phyloP scores from a whole-genome alignment of 305 asterid genomes.

The Fraxinus nigra region DNA sequence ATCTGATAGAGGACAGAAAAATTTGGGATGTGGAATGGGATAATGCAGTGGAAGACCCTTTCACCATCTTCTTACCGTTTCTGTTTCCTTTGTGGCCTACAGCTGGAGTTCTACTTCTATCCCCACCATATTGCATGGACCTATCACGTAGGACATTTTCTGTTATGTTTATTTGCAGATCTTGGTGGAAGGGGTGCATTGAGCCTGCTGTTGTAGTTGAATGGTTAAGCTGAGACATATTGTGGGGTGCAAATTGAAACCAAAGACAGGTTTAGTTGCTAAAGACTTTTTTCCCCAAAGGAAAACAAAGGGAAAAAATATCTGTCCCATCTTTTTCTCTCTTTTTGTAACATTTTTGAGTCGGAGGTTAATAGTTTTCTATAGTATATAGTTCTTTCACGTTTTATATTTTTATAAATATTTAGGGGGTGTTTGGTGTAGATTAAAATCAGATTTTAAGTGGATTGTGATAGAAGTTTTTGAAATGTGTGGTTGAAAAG shows the following conservation, averaged over 20 bases:
- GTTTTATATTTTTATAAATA: slow-evolving; percentile 11
- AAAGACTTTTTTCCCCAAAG: not conserved
- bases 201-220: not conserved
- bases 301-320: not conserved
- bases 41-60: not conserved
- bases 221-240: not conserved
- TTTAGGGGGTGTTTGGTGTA: not conserved
- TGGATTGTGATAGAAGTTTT: too few relatives aligned
- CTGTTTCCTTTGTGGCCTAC: not conserved
- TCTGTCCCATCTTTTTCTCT: not conserved
- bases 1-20: not conserved
- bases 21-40: not conserved
- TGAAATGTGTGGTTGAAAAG: too few relatives aligned
- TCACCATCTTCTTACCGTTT: not conserved
- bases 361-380: slow-evolving; percentile 4
- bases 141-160: not conserved
- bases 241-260: not conserved
- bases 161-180: not conserved
- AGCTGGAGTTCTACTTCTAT: not conserved
- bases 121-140: not conserved
- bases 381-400: slow-evolving; percentile 7
- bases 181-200: not conserved
- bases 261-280: not conserved
- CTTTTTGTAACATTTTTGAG: not conserved
- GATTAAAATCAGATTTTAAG: too few relatives aligned